These are phyloP conservation scores for Gillenia trifoliata DNA, from an alignment of 306 rosid species.

Conservation along the genomic window DNA sequence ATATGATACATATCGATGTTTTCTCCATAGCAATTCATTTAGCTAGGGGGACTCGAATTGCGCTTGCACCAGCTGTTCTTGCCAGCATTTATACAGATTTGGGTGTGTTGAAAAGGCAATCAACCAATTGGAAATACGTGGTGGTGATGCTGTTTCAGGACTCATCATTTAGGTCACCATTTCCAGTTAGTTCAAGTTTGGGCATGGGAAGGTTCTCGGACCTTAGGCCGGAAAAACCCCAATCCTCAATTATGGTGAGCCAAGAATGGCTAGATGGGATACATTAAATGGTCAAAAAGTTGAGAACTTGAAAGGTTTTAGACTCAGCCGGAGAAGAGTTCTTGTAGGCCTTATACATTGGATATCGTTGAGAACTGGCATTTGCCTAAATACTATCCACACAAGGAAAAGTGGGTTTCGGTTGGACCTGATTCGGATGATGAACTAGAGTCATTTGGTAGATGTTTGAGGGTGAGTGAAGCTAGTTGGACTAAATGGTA, in stretches of 20 bases:
- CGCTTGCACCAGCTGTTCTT: conserved; percentile 52
- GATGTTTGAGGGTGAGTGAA: conserved; percentile 34
- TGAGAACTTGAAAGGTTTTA: conserved; percentile 20
- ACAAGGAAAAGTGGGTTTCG: conserved; percentile 23
- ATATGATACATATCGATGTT: neutral
- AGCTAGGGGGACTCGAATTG: conserved; percentile 41
- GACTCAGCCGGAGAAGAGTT: conserved; percentile 29
- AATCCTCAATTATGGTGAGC: conserved; percentile 4
- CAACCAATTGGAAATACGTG: neutral
- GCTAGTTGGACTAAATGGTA: conserved; percentile 36
- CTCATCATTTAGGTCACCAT: conserved; percentile 34
- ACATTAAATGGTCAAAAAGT: conserved; percentile 9
- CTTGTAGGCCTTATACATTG: conserved; percentile 38
- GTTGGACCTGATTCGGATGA: conserved; percentile 17
- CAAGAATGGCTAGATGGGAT: conserved; percentile 36
- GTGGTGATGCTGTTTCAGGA: neutral
- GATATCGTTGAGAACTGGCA: conserved; percentile 4
- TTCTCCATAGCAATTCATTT: conserved; percentile 44
- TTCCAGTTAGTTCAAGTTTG: conserved; percentile 54
- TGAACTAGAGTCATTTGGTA: conserved; percentile 20
- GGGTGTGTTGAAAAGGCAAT: conserved; percentile 25
- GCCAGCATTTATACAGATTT: conserved; percentile 50
- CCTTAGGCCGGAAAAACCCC: conserved; percentile 32
- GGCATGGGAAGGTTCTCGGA: conserved; percentile 53
- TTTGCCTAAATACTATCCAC: conserved; percentile 22